A percentile compares a stretch with the other conserved stretches of the same genome.
Conservation (phyloP, 352 stramenopile genomes). For the Globisporangium megalacanthum region DNA sequence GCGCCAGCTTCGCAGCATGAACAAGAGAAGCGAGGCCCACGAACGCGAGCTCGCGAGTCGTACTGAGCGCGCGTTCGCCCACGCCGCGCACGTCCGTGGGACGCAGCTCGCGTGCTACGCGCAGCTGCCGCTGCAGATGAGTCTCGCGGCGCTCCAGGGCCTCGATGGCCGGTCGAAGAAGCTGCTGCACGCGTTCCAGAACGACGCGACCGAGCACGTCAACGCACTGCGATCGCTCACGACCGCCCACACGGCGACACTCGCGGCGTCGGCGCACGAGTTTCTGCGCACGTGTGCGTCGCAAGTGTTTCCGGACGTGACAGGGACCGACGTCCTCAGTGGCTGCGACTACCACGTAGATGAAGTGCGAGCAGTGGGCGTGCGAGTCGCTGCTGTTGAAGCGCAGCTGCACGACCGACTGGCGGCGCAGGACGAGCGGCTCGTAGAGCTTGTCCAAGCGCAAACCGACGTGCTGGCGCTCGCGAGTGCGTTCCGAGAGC, state of each 20-base stretch:
- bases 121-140: conserved; percentile 67
- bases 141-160: conserved; percentile 78
- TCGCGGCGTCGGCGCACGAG: conserved; percentile 40
- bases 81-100: conserved; percentile 32
- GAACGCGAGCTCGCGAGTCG: conserved; percentile 41
- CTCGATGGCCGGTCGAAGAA: conserved; percentile 83
- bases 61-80: conserved; percentile 15
- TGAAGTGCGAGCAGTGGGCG: conserved; percentile 50
- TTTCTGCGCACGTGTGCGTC: conserved; percentile 43
- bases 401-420: conserved; percentile 29
- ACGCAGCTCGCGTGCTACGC: conserved; percentile 48
- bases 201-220: conserved; percentile 23
- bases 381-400: conserved; percentile 35
- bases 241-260: conserved; percentile 21
- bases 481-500: conserved; percentile 51
- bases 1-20: conserved; percentile 53
- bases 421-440: conserved; percentile 22
- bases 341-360: conserved; percentile 83
- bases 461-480: conserved; percentile 27
- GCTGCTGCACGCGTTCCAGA: conserved; percentile 36
- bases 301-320: conserved; percentile 60
- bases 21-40: conserved; percentile 46
- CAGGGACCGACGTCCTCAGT: conserved; percentile 49
- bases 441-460: conserved; percentile 29
- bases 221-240: conserved; percentile 20